A percentile compares a stretch with the other conserved stretches of the same genome.
Evolutionary conservation across 805 yeast species (phyloP).

Genomic region (Nakazawaea sp.): DNA sequence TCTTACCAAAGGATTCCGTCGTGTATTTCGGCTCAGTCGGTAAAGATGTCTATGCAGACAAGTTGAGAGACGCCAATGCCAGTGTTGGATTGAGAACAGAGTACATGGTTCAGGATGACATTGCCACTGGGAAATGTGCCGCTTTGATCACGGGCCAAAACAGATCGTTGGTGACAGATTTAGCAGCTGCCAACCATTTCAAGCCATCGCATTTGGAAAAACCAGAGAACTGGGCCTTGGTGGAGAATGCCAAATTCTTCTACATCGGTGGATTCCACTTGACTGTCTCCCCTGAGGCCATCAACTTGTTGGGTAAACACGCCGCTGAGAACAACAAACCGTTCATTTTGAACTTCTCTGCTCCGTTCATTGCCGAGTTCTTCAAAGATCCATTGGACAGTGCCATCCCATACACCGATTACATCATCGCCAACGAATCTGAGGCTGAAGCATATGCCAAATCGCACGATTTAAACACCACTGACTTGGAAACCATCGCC

Average conservation of each 20-base stretch:
- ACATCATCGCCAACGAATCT: conserved; percentile 89
- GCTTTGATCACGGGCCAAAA: conserved; percentile 82
- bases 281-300: conserved; percentile 96
- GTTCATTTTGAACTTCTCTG: conserved; percentile 82
- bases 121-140: conserved; percentile 96
- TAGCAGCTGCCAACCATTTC: conserved; percentile 98
- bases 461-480: conserved; percentile 59
- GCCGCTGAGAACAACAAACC: conserved; percentile 78
- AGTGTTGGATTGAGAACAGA: conserved; percentile 83
- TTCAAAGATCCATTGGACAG: conserved; percentile 86
- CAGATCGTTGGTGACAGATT: conserved; percentile 92
- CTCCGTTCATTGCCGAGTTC: conserved; percentile 94
- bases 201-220: conserved; percentile 79
- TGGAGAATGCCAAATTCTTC: conserved; percentile 72
- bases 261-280: conserved; percentile 99
- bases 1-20: conserved; percentile 75
- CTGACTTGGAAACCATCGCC: conserved; percentile 72
- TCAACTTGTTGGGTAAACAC: conserved; percentile 81
- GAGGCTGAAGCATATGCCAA: conserved; percentile 95
- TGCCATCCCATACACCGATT: conserved; percentile 82
- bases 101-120: conserved; percentile 71
- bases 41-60: conserved; percentile 78
- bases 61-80: conserved; percentile 74
- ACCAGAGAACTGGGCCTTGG: conserved; percentile 85
- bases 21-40: conserved; percentile 97